Evolutionary conservation across 805 yeast species (phyloP).

Genomic region (Teunomyces funiuensis): DNA sequence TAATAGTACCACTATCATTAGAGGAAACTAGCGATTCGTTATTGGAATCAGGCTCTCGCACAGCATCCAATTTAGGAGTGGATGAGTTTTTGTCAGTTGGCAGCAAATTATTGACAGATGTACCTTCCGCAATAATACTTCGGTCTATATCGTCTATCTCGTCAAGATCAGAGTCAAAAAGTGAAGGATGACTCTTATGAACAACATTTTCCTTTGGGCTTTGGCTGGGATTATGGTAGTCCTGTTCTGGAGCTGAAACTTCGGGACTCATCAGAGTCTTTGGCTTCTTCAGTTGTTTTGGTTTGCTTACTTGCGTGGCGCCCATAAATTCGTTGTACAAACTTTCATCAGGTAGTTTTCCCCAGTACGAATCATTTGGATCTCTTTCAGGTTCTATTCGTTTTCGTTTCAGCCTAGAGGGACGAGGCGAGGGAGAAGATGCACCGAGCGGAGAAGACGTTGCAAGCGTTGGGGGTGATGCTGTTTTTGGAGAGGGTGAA

Average conservation of each 20-base stretch:
- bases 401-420: not conserved
- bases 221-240: not conserved
- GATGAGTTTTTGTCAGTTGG: not conserved
- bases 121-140: not conserved
- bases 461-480: no score
- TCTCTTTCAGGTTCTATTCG: conserved; percentile 9
- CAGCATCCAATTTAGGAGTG: not conserved
- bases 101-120: no score
- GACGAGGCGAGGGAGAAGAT: not conserved
- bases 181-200: not conserved
- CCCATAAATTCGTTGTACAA: conserved; percentile 15
- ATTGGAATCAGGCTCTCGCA: not conserved
- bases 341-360: conserved; percentile 21
- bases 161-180: conserved; percentile 1
- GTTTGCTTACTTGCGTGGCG: conserved; percentile 6
- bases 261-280: no score
- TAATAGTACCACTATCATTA: not conserved
- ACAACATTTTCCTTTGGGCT: not conserved
- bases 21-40: no score
- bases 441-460: no score
- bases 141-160: not conserved
- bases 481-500: not conserved
- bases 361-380: conserved; percentile 25
- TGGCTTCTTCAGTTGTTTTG: not conserved
- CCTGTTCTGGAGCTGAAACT: not conserved